Percentiles rank a stretch among this genome's conserved stretches.
These are phyloP conservation scores for Hydnomerulius pinastri DNA, from an alignment of 768 basidiomycete species.

Conservation along the genomic window DNA sequence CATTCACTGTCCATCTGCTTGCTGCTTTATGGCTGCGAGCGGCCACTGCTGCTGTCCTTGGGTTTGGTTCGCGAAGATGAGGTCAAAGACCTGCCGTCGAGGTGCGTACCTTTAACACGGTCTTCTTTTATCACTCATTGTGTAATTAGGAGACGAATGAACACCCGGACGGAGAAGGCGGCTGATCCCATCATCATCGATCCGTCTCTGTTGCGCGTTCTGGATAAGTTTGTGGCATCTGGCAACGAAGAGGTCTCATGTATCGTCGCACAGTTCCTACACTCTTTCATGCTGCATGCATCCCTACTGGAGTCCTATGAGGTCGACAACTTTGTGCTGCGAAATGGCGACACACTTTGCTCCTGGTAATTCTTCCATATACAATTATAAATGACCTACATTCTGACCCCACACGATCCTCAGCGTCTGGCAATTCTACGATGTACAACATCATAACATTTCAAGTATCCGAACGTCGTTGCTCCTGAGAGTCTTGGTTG, in stretches of 20 bases:
- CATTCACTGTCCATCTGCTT: conserved; percentile 63
- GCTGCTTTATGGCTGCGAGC: conserved; percentile 67
- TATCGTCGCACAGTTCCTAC: conserved; percentile 62
- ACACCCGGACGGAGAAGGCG: conserved; percentile 41
- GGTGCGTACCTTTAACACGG: conserved; percentile 40
- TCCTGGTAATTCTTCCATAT: conserved; percentile 46
- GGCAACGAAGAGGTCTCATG: conserved; percentile 51
- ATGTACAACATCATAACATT: conserved; percentile 57
- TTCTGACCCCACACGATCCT: background rate
- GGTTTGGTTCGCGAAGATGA: conserved; percentile 52
- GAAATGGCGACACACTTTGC: conserved; percentile 58
- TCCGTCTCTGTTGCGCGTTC: conserved; percentile 52
- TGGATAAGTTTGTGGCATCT: conserved; percentile 52
- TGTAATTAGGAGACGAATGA: conserved; percentile 47
- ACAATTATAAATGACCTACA: background rate
- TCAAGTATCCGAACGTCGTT: conserved; percentile 54
- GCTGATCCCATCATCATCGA: conserved; percentile 66
- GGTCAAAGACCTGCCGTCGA: conserved; percentile 51
- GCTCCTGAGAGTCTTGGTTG: conserved; percentile 58
- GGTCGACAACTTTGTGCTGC: conserved; percentile 71
- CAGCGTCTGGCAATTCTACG: conserved; percentile 73
- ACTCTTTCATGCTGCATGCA: conserved; percentile 59
- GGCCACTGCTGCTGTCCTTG: conserved; percentile 44
- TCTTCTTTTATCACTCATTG: background rate
- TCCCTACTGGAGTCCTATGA: conserved; percentile 65